Base-by-base conservation (phyloP, 352 stramenopile genomes). In the Phytophthora pini region DNA sequence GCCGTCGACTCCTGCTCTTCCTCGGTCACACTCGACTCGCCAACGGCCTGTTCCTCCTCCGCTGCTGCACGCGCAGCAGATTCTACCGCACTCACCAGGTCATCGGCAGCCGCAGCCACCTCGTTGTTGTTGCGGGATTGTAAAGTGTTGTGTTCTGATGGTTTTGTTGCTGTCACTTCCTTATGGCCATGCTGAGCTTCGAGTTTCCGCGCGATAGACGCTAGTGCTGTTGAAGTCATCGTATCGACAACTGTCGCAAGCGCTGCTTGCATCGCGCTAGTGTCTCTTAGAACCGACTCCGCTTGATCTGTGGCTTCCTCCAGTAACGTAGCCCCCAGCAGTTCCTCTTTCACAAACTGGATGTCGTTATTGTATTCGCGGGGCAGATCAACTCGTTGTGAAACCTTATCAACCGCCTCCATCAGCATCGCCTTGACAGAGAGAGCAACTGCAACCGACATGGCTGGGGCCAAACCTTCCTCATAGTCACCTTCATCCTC, bases 401-500 rank as follows among this genome's bases (percentile, higher is more conserved):
- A 60, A 32, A 57, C 51, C 12, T 64, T 72, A 15, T 65, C 29
- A 24, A 79, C 41, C 10, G 66, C 59, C 24, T 68, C 41, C 36
- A 56, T 55, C n/a, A 71, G 5, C 22, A 79, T 70, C 15, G 57
- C 62, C 38, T 68, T 61, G 27, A 79, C 67, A 5, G 57, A 65
- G 20, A 53, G 49, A 27, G 67, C 71, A 39, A 79, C 45, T 26
- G 67, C 62, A 29, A 65, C 38, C 27, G 67, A 76, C 71, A 76
- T 79, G 9, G 49, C 34, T 27, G 68, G 58, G 5, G 67, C 34
- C 27, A 75, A 59, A 32, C 7, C 20, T 3, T 60, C 36, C 10
- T 41, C 29, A 29, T 34, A 45, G 3, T 6, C 46, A 45, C 7
- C 39, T 39, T 60, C 34, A 26, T 24, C 10, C 11, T 34, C 27